phyloP scores from a whole-genome alignment of 2,329 filamentous ascomycete genomes.

The Tolypocladium sp. region DNA sequence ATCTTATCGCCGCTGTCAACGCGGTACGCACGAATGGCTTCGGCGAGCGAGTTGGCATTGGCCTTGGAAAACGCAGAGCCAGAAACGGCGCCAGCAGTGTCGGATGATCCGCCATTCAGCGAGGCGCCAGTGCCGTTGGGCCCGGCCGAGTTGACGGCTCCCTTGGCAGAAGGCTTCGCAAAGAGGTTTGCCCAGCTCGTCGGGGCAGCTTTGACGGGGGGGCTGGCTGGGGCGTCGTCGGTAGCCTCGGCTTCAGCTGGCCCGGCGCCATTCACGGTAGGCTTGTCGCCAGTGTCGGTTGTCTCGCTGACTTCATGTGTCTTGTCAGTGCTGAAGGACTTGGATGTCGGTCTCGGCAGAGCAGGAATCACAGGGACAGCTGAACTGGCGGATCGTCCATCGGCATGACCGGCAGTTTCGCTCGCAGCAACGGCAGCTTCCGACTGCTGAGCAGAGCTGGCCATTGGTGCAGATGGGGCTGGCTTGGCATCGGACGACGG shows the following conservation, averaged over 20 bases:
- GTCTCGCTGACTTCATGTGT: not conserved
- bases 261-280: slow-evolving; percentile 15
- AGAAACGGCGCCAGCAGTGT: slow-evolving; percentile 9
- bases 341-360: slow-evolving; percentile 29
- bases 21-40: slow-evolving; percentile 67
- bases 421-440: slow-evolving; percentile 4
- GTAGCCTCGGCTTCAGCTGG: slow-evolving; percentile 9
- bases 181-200: slow-evolving; percentile 33
- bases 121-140: slow-evolving; percentile 17
- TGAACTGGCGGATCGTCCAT: slow-evolving; percentile 23
- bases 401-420: slow-evolving; percentile 13
- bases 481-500: not conserved
- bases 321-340: slow-evolving; percentile 12
- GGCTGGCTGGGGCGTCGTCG: slow-evolving; percentile 7
- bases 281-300: slow-evolving; percentile 2
- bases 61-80: slow-evolving; percentile 31
- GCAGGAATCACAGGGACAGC: slow-evolving; percentile 38
- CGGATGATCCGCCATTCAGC: slow-evolving; percentile 15
- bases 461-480: slow-evolving; percentile 3
- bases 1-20: slow-evolving; percentile 58
- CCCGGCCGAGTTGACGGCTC: slow-evolving; percentile 7
- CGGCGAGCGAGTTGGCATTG: slow-evolving; percentile 54
- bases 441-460: slow-evolving; percentile 8
- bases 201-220: slow-evolving; percentile 20
- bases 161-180: slow-evolving; percentile 15